Evolutionary conservation across 345 rosid species (phyloP), one percentile per base, ranked within the genome.

Genomic region (Hibiscus tridactylites): DNA sequence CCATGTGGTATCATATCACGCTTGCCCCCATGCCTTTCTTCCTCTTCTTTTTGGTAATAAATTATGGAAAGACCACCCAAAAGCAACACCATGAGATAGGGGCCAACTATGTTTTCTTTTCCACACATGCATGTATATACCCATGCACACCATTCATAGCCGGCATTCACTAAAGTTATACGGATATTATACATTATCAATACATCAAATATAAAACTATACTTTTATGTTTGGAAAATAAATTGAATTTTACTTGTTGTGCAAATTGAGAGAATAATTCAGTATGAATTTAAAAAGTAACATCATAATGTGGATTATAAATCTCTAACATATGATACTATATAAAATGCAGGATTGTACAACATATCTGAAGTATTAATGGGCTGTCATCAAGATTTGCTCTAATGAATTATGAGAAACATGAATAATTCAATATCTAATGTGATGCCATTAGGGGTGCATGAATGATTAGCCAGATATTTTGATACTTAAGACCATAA

Each of bases 1-100:
- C 81, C 86, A 86, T 79, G 90, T 84, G 91, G 70, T 12, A 49
- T 81, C 58, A 58, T 79, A 79, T 56, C 60, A 56, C 17, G 60
- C 60, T 1, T 54, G 59, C 78, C 85, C 60, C 56, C 61, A 71
- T 78, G 76, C 68, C 44, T 12, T 12, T 56, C 3, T 37, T 37
- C 42, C 42, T 39, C 26, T 57, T 9, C 3, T 24, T 24, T 19
- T 56, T 3, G 10, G 58, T 15, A 65, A 56, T 74, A 56, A 83
- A 74, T 69, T 76, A 70, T 28, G 1, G 4, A 73, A 72, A 58
- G 35, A 71, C 71, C 71, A 3, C 46, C 58, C 58, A 29, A 28
- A 49, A 67, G 5, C 42, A 28, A 15, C 58, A 56, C 59, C 71
- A 68, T 68, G 71, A 49, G 16, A 28, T 10, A 9, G 11, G 58